These are phyloP conservation scores for Kwoniella sp. DNA, from an alignment of 768 basidiomycete genomes.

Conservation along the genomic window DNA sequence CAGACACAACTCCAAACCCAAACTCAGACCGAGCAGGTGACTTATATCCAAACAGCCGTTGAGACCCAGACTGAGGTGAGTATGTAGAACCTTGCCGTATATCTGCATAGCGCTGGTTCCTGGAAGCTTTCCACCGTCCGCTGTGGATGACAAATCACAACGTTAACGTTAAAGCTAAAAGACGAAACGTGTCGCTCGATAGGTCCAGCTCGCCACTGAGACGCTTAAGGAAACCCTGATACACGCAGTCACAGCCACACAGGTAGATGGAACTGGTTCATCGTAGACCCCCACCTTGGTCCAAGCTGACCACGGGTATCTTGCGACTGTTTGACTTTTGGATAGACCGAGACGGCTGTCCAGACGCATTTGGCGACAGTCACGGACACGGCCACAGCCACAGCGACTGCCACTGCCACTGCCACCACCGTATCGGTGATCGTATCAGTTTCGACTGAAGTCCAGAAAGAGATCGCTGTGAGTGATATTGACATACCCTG, in stretches of 20 bases:
- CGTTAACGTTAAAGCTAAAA: no score
- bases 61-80: constrained; percentile 5
- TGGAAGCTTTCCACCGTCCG: no score
- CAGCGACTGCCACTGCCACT: neutral
- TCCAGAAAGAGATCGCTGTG: constrained; percentile 9
- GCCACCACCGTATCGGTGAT: neutral
- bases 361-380: constrained; percentile 7
- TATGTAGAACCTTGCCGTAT: no score
- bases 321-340: no score
- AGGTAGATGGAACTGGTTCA: neutral
- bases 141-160: no score
- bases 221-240: constrained; percentile 1
- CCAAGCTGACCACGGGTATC: no score
- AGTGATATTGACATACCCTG: no score
- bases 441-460: constrained; percentile 1
- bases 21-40: constrained; percentile 12
- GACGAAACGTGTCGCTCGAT: no score
- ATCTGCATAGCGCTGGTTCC: no score
- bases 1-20: constrained; percentile 1
- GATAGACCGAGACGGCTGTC: constrained; percentile 12
- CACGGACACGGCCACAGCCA: neutral
- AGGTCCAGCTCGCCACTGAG: constrained; percentile 1
- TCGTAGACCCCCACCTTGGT: neutral
- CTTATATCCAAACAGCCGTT: constrained; percentile 4
- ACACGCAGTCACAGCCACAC: constrained; percentile 3